phyloP scores from a whole-genome alignment of 495 filamentous ascomycete genomes.

The Penicillium malachiteum region DNA sequence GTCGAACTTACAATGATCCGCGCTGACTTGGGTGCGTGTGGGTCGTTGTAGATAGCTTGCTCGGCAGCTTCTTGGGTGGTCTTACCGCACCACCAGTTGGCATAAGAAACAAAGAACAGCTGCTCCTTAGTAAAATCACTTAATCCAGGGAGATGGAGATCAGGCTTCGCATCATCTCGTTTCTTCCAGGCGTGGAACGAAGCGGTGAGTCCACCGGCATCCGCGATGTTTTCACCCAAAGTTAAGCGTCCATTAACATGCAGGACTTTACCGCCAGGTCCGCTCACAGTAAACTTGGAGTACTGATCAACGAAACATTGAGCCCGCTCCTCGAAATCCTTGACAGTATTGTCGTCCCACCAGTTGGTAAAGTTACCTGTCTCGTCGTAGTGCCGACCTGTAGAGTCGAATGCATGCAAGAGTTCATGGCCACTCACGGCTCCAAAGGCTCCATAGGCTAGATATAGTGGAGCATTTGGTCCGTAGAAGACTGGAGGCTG shows the following conservation, averaged over 20 bases:
- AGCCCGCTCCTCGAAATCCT: slow-evolving; percentile 60
- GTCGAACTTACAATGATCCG: slow-evolving; percentile 53
- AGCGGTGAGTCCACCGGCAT: slow-evolving; percentile 67
- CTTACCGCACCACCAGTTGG: slow-evolving; percentile 69
- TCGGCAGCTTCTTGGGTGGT: slow-evolving; percentile 55
- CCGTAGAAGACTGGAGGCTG: slow-evolving; percentile 67
- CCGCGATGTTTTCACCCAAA: slow-evolving; percentile 74
- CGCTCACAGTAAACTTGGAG: slow-evolving; percentile 58
- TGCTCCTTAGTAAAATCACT: slow-evolving; percentile 66
- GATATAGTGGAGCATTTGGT: slow-evolving; percentile 58
- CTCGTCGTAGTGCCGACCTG: slow-evolving; percentile 65
- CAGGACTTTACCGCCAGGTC: slow-evolving; percentile 51
- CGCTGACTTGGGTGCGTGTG: slow-evolving; percentile 61
- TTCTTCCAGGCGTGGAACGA: slow-evolving; percentile 68
- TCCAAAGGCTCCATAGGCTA: slow-evolving; percentile 70
- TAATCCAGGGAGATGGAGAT: slow-evolving; percentile 62
- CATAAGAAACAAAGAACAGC: slow-evolving; percentile 69
- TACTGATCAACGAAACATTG: slow-evolving; percentile 74
- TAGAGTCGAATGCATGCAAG: slow-evolving; percentile 72
- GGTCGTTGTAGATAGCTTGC: slow-evolving; percentile 58
- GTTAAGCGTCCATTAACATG: slow-evolving; percentile 70
- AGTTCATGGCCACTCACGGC: slow-evolving; percentile 73
- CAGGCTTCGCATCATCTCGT: slow-evolving; percentile 50
- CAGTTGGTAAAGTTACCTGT: slow-evolving; percentile 66
- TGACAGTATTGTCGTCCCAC: slow-evolving; percentile 67